Percentiles rank a stretch among this genome's conserved stretches.
These are phyloP conservation scores for Nasturtium officinale DNA, from an alignment of 345 rosid genomes.

Conservation along the genomic window DNA sequence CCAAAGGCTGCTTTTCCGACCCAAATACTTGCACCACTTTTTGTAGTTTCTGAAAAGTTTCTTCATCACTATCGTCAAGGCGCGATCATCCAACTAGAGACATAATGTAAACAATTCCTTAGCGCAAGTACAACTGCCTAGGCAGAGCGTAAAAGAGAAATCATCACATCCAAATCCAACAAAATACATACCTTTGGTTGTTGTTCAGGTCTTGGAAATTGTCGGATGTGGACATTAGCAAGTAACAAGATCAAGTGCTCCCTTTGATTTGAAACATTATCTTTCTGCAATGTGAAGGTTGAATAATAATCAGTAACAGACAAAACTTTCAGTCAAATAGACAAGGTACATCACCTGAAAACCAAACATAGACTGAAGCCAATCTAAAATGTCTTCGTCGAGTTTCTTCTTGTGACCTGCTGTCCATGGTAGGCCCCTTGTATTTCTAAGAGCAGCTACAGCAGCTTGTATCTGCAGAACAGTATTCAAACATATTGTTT, in stretches of 20 bases:
- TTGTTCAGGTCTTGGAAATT: slow-evolving; percentile 55
- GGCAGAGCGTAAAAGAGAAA: too few species aligned
- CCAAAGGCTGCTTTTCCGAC: slow-evolving; percentile 71
- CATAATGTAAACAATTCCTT: too few species aligned
- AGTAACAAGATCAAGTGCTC: slow-evolving; percentile 67
- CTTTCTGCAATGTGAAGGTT: slow-evolving; percentile 49
- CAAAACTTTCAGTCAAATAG: too few species aligned
- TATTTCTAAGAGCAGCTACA: slow-evolving; percentile 51
- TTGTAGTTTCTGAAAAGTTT: slow-evolving; percentile 64
- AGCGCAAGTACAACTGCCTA: too few species aligned
- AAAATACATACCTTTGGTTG: slow-evolving; percentile 54
- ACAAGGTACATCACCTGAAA: slow-evolving; percentile 67
- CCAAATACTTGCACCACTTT: slow-evolving; percentile 70
- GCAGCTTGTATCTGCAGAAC: slow-evolving; percentile 47
- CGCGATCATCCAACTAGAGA: slow-evolving; percentile 67
- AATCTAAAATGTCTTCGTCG: slow-evolving; percentile 64
- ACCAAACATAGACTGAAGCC: slow-evolving; percentile 68
- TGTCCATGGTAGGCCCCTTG: slow-evolving; percentile 58
- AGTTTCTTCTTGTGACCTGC: slow-evolving; percentile 47
- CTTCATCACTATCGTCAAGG: slow-evolving; percentile 63
- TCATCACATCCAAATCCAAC: slow-evolving; percentile 11
- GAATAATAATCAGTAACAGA: slow-evolving; percentile 18
- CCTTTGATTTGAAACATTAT: slow-evolving; percentile 63
- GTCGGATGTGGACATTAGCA: slow-evolving; percentile 62
- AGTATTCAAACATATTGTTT: not conserved